These are phyloP conservation scores for Cyclostephanos tholiformis DNA, from an alignment of 108 stramenopile species.

Conservation along the genomic window DNA sequence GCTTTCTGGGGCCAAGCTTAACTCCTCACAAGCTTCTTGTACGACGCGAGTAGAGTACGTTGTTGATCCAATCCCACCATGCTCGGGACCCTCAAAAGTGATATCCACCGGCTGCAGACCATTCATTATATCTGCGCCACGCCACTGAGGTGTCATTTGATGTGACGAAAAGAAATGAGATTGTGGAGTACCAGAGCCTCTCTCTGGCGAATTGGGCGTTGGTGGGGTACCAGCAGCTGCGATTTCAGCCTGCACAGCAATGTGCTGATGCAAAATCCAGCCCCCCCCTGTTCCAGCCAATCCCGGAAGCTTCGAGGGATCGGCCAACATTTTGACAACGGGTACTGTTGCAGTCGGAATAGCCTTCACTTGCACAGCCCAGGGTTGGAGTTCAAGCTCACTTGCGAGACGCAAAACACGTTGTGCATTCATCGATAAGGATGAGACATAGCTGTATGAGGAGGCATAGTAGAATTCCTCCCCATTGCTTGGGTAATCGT, in stretches of 20 bases:
- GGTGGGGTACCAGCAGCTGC: slow-evolving; percentile 1
- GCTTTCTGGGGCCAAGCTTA: slow-evolving; percentile 60
- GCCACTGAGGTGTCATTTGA: slow-evolving; percentile 63
- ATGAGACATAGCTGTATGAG: slow-evolving; percentile 49
- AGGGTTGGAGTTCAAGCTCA: slow-evolving; percentile 77
- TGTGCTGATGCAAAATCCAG: slow-evolving; percentile 57
- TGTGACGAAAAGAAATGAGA: slow-evolving; percentile 40
- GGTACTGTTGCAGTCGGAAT: slow-evolving; percentile 89
- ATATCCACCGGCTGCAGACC: slow-evolving; percentile 90
- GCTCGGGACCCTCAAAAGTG: slow-evolving; percentile 92
- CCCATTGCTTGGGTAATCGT: slow-evolving; percentile 34
- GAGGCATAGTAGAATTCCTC: slow-evolving; percentile 40
- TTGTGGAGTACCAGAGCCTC: slow-evolving; percentile 30
- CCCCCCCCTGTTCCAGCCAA: slow-evolving; percentile 35
- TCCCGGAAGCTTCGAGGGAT: slow-evolving; percentile 77
- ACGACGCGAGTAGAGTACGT: slow-evolving; percentile 75
- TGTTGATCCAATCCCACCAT: slow-evolving; percentile 93
- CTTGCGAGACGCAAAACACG: slow-evolving; percentile 79
- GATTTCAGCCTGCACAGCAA: slow-evolving; percentile 24
- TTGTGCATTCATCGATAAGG: slow-evolving; percentile 70
- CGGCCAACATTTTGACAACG: slow-evolving; percentile 87
- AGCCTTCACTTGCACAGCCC: slow-evolving; percentile 90
- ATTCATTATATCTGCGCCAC: slow-evolving; percentile 87
- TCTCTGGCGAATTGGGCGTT: slow-evolving; percentile 26
- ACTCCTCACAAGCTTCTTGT: slow-evolving; percentile 75